These are phyloP conservation scores for Euphorbia neoarborescens DNA, from an alignment of 441 rosid species.

Conservation along the genomic window DNA sequence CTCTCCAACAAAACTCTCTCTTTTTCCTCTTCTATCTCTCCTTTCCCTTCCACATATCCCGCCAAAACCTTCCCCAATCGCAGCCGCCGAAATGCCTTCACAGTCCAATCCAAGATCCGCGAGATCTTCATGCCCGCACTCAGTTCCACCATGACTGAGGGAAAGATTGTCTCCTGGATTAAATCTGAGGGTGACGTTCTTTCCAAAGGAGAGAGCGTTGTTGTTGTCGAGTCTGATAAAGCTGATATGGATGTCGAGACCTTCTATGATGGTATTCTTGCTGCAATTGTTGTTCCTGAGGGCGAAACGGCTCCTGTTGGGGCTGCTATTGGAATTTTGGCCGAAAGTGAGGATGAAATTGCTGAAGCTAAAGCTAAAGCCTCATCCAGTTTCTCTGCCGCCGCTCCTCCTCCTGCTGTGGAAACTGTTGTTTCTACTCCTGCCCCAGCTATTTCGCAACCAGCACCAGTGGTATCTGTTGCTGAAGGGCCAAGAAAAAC, in stretches of 20 bases:
- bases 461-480: constrained; percentile 20
- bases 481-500: constrained; percentile 50
- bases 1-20: constrained; percentile 30
- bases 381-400: constrained; percentile 24
- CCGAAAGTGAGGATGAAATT: constrained; percentile 83
- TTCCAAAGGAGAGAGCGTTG: constrained; percentile 88
- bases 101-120: constrained; percentile 67
- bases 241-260: constrained; percentile 99
- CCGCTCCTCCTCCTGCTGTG: background rate
- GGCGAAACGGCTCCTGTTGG: constrained; percentile 91
- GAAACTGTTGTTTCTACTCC: constrained; percentile 33
- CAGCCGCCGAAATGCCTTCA: constrained; percentile 22
- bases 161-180: constrained; percentile 91
- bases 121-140: constrained; percentile 98
- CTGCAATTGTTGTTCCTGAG: constrained; percentile 81
- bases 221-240: constrained; percentile 93
- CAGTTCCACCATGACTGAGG: constrained; percentile 96
- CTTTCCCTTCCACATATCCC: constrained; percentile 24
- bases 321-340: constrained; percentile 71
- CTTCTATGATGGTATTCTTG: constrained; percentile 85
- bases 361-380: constrained; percentile 80
- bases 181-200: constrained; percentile 88
- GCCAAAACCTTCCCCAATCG: constrained; percentile 17
- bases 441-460: constrained; percentile 41
- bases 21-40: constrained; percentile 29